Base-by-base conservation (phyloP, 148 eudicot species). In the Pharnaceum exiguum region DNA sequence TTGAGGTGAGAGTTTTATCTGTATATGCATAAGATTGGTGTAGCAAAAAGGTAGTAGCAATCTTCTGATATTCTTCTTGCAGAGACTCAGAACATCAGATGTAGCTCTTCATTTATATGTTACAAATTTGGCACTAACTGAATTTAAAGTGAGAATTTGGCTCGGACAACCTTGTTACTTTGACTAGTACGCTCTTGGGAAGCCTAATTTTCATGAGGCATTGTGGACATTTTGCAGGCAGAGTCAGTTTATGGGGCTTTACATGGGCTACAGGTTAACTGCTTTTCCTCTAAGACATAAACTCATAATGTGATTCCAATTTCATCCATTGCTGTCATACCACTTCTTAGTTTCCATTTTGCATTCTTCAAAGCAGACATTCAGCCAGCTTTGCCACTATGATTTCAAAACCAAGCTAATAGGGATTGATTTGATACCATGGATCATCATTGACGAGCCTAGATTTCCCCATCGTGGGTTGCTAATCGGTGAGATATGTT, bases 201-300 rank as follows among this genome's bases (percentile, higher is more conserved):
- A 22, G 7, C 22, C 7, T 27, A 23, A 12, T 7, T 21, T 1
- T 39, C 55, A 46, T 37, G 26, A 16, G 31, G 59, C 49, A 21
- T 16, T 45, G 13, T 12, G 0, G 38, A 33, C 36, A 38, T 10
- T 26, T 56, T 78, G 81, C 94, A 87, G 97, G 98, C 98, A 64
- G 70, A 67, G 54, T 79, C 98, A 42, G 83, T 93, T 16, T 93
- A 88, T 65, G 98, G 98, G 39, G 98, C 96, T 60, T 71, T 88
- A 62, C 98, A 88, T 76, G 98, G 90, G 28, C 66, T 93, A 38
- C 81, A 93, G 95, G 98, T 91, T 55, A 55, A 45, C n/a, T n/a
- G n/a, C n/a, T n/a, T 55, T 57, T 31, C 59, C 74, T 47, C 27
- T 12, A 32, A 22, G 28, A n/a, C 17, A n/a, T 24, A 26, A 31